These are phyloP conservation scores for Apiospora phragmitis DNA, from an alignment of 2,329 filamentous ascomycete genomes.

Conservation along the genomic window DNA sequence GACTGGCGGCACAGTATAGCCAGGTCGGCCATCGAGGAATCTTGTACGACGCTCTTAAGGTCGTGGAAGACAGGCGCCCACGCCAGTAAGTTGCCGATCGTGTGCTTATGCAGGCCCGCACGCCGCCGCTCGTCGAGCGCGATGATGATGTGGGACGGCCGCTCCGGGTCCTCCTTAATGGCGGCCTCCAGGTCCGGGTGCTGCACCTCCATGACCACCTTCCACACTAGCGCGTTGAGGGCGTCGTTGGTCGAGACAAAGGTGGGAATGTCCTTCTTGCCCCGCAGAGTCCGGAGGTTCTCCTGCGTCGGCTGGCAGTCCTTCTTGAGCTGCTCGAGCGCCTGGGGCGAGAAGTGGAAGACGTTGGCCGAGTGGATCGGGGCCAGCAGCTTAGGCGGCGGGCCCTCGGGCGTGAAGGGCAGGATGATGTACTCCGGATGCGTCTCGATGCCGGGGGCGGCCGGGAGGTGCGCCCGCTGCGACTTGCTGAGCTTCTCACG, in stretches of 20 bases:
- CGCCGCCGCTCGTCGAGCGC: constrained; percentile 9
- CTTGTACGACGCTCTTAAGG: not conserved
- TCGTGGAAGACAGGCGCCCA: constrained; percentile 10
- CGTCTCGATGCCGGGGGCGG: not conserved
- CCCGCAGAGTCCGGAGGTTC: constrained; percentile 8
- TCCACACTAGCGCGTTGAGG: constrained; percentile 13
- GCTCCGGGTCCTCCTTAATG: not conserved
- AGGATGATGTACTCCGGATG: constrained; percentile 3
- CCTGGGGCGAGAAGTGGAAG: constrained; percentile 23
- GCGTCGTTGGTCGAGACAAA: constrained; percentile 15
- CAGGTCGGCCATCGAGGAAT: constrained; percentile 2
- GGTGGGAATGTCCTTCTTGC: constrained; percentile 1
- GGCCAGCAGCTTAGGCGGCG: constrained; percentile 8
- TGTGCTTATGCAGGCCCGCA: not conserved
- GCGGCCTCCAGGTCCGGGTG: constrained; percentile 5
- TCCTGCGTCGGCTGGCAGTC: constrained; percentile 1
- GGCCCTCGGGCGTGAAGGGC: not conserved
- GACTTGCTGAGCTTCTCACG: constrained; percentile 25
- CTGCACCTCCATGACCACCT: constrained; percentile 9
- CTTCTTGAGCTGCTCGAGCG: constrained; percentile 23
- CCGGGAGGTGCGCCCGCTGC: not conserved
- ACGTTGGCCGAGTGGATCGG: constrained; percentile 7
- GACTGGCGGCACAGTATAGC: not conserved
- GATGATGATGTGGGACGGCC: constrained; percentile 16
- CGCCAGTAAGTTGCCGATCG: constrained; percentile 9